phyloP scores from a whole-genome alignment of 768 basidiomycete species.

The Rhizopogon vinicolor region DNA sequence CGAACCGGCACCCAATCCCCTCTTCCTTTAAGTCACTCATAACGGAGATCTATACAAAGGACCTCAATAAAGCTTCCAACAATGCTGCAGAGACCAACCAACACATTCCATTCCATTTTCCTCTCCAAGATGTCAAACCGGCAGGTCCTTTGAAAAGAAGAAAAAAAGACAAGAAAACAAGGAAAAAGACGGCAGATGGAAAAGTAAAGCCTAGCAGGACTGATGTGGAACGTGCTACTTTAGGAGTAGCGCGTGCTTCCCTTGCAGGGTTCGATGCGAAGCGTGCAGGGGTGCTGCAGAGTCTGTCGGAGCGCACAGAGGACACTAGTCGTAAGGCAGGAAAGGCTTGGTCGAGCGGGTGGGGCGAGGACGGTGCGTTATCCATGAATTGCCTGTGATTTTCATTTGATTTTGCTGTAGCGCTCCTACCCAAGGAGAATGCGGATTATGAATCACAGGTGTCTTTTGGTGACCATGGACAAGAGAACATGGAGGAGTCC shows the following conservation, averaged over 20 bases:
- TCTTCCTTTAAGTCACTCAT: background rate
- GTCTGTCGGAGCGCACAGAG: background rate
- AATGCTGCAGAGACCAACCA: too few relatives aligned
- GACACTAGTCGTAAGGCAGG: too few relatives aligned
- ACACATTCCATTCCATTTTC: too few relatives aligned
- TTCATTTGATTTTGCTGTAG: background rate
- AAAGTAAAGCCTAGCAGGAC: background rate
- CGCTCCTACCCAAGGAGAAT: background rate
- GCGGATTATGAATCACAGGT: constrained; percentile 7
- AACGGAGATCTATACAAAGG: too few relatives aligned
- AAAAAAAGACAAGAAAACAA: background rate
- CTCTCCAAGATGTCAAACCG: background rate
- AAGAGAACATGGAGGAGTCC: background rate
- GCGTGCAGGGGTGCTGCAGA: background rate
- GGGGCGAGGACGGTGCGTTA: constrained; percentile 23
- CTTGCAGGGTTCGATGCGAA: background rate
- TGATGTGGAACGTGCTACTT: background rate
- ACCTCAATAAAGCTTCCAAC: too few relatives aligned
- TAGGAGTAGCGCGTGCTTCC: background rate
- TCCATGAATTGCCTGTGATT: background rate
- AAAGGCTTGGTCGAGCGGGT: constrained; percentile 10
- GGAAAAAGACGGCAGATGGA: background rate
- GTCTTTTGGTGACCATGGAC: constrained; percentile 6
- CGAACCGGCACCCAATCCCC: background rate
- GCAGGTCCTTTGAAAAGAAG: background rate